Base-by-base conservation (phyloP, 768 basidiomycete genomes). In the Naganishia friedmannii region DNA sequence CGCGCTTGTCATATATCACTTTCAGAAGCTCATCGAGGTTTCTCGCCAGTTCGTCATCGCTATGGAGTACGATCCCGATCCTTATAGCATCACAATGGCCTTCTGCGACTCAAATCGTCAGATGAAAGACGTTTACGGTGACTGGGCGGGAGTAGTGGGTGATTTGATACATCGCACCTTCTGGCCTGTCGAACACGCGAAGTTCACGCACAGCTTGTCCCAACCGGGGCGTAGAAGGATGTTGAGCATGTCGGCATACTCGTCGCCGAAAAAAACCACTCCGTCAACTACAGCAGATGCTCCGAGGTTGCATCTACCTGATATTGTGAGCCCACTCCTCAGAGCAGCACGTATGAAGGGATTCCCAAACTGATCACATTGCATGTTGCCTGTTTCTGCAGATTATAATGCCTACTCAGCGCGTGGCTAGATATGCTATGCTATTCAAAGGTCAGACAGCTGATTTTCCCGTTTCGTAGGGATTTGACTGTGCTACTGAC, bases 401-500 rank as follows among this genome's bases (percentile, higher is more conserved):
- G 60, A 63, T 45, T 28, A 63, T 63, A n/a, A 63, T 63, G 60
- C 60, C 60, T 28, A 63, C 60, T 2, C 60, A 63, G 46, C 60
- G 60, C 2, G 60, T 21, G 3, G 60, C 42, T n/a, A 42, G 60
- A 42, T 63, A 45, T n/a, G 60, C 39, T 3, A 45, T 63, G 60
- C 42, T 63, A 12, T 63, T 63, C 32, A n/a, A 63, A 63, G 60
- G 57, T 58, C n/a, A 34, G 57, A 8, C 29, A n/a, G n/a, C 23
- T 39, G 34, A 21, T 4, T n/a, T 51, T 23, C 48, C 7, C 1
- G 23, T 51, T 5, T n/a, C 17, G 17, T 2, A 2, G 9, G 7
- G 7, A 17, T 42, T 2, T 10, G 7, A 13, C 6, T 23, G 48
- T 3, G n/a, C n/a, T 4, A 12, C 48, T 51, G 48, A 51, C 48